Evolutionary conservation across 257 asterid genomes (phyloP).

Genomic region (Solanum sitiens): DNA sequence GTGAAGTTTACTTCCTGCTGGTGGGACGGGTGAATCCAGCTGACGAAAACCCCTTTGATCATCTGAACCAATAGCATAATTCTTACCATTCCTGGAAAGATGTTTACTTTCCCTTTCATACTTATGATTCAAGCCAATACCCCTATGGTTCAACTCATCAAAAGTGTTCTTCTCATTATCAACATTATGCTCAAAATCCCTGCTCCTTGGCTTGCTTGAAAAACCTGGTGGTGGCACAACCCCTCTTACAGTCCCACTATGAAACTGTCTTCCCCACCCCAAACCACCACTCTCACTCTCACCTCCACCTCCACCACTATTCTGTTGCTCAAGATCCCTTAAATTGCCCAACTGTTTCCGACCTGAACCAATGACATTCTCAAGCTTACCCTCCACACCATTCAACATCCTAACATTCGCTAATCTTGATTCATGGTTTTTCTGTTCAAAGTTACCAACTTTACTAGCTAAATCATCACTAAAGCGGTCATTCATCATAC

Average conservation of each 20-base stretch:
- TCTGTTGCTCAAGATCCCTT: slow-evolving; percentile 19
- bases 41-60: slow-evolving; percentile 16
- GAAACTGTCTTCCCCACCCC: slow-evolving; percentile 13
- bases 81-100: background rate
- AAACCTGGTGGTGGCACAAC: slow-evolving; percentile 47
- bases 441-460: slow-evolving; percentile 5
- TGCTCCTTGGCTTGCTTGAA: slow-evolving; percentile 22
- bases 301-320: slow-evolving; percentile 2
- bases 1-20: slow-evolving; percentile 23
- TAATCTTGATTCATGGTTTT: slow-evolving; percentile 4
- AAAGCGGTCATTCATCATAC: background rate
- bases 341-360: slow-evolving; percentile 7
- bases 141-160: slow-evolving; percentile 9
- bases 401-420: slow-evolving; percentile 16
- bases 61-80: background rate
- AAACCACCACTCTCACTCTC: slow-evolving; percentile 1
- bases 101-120: slow-evolving; percentile 5
- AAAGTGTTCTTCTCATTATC: slow-evolving; percentile 20
- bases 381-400: slow-evolving; percentile 13
- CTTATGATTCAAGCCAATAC: background rate
- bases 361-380: slow-evolving; percentile 14
- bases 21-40: slow-evolving; percentile 31
- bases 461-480: slow-evolving; percentile 12
- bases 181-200: slow-evolving; percentile 24
- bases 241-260: slow-evolving; percentile 17